A percentile compares a stretch with the other conserved stretches of the same genome.
Evolutionary conservation across 2,329 filamentous ascomycete genomes (phyloP).

Genomic region (Paradendryphiella salina): DNA sequence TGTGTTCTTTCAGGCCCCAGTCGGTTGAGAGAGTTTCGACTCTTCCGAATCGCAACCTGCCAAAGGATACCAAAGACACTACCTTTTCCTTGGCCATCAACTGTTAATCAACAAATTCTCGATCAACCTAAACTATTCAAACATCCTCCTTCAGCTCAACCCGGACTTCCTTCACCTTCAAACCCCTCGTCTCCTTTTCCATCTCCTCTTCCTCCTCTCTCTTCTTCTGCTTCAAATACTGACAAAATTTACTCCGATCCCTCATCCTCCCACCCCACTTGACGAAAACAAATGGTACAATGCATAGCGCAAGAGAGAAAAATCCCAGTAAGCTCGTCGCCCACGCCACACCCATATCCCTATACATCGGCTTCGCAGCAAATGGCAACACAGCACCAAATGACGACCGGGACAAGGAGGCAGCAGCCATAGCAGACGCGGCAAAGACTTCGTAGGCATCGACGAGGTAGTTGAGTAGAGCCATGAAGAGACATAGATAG

Average conservation of each 20-base stretch:
- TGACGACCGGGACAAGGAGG: slow-evolving; percentile 74
- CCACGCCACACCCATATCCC: slow-evolving; percentile 71
- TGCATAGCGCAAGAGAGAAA: slow-evolving; percentile 53
- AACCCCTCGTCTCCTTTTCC: slow-evolving; percentile 23
- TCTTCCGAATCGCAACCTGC: background rate
- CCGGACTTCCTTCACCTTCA: background rate
- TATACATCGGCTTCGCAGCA: slow-evolving; percentile 62
- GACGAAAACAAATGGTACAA: slow-evolving; percentile 64
- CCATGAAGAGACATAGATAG: slow-evolving; percentile 56
- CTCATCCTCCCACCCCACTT: slow-evolving; percentile 59
- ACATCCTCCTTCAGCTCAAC: slow-evolving; percentile 15
- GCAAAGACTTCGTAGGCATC: slow-evolving; percentile 74
- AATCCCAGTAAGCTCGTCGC: slow-evolving; percentile 57
- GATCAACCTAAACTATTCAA: background rate
- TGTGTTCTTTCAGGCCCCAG: too few species aligned
- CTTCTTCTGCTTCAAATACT: slow-evolving; percentile 55
- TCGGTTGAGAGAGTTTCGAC: too few species aligned
- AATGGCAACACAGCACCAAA: slow-evolving; percentile 69
- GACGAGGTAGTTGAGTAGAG: slow-evolving; percentile 63
- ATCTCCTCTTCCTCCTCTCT: slow-evolving; percentile 32
- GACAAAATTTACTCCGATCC: slow-evolving; percentile 63
- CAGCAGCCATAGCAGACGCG: slow-evolving; percentile 78
- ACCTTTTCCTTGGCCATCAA: too few species aligned
- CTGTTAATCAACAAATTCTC: too few species aligned
- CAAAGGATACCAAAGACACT: too few species aligned